Evolutionary conservation across 192 early-diverging fungal genomes (phyloP).

Genomic region (Globomyces pollinis-pini): DNA sequence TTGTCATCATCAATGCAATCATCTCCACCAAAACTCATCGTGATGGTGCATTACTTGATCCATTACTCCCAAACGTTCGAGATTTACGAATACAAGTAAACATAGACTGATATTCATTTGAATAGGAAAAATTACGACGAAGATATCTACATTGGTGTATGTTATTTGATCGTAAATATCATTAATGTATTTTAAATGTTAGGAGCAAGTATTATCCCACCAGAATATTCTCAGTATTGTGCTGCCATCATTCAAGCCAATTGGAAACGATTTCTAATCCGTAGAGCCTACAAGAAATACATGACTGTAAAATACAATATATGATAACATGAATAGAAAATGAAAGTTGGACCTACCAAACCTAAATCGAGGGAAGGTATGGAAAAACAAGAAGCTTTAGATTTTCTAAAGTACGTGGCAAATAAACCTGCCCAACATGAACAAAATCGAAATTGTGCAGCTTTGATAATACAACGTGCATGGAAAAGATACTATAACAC

Average conservation of each 20-base stretch:
- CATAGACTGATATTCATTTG: not conserved
- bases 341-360: not conserved
- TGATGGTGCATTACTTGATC: not conserved
- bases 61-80: constrained; percentile 24
- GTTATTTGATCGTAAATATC: constrained; percentile 24
- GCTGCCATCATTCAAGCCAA: constrained; percentile 43
- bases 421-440: not conserved
- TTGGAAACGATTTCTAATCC: constrained; percentile 33
- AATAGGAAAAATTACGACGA: constrained; percentile 40
- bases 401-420: constrained; percentile 4
- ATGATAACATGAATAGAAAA: not conserved
- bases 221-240: constrained; percentile 45
- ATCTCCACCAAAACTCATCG: constrained; percentile 27
- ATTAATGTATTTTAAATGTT: too few species aligned
- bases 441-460: constrained; percentile 30
- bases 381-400: not conserved
- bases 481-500: constrained; percentile 45
- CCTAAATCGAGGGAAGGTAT: not conserved
- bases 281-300: constrained; percentile 21
- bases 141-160: constrained; percentile 35
- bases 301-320: not conserved
- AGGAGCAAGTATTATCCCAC: constrained; percentile 16
- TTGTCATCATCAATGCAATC: constrained; percentile 22
- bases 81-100: constrained; percentile 33
- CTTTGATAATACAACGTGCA: constrained; percentile 34